Conservation (phyloP, 768 basidiomycete species). For the Mycena polygramma region DNA sequence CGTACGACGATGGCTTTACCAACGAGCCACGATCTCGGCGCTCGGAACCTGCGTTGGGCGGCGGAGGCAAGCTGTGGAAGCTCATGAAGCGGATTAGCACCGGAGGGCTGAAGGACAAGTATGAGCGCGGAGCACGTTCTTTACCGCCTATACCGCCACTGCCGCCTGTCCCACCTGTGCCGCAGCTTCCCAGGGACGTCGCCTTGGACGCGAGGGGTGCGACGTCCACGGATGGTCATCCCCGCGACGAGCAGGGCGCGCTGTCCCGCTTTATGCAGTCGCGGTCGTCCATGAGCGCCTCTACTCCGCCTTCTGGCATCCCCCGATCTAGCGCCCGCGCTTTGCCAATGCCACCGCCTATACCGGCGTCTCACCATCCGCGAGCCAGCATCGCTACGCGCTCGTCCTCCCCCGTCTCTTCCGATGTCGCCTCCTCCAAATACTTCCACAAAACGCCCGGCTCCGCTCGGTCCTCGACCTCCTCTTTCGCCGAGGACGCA, state of each 20-base stretch:
- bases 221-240: conserved; percentile 37
- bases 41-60: conserved; percentile 40
- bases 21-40: conserved; percentile 38
- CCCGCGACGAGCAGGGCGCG: conserved; percentile 31
- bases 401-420: conserved; percentile 73
- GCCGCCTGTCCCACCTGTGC: conserved; percentile 33
- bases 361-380: conserved; percentile 34
- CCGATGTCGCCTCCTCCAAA: conserved; percentile 66
- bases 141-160: conserved; percentile 35
- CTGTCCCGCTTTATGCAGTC: conserved; percentile 42
- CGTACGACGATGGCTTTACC: conserved; percentile 6
- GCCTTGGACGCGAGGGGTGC: conserved; percentile 25
- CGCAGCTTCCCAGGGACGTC: conserved; percentile 59
- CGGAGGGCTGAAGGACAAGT: conserved; percentile 72
- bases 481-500: conserved; percentile 63
- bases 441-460: conserved; percentile 63
- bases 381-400: conserved; percentile 65
- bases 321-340: conserved; percentile 28
- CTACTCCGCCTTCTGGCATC: conserved; percentile 27
- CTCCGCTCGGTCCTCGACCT: conserved; percentile 66
- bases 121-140: conserved; percentile 37
- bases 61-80: conserved; percentile 70
- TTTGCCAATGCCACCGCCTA: conserved; percentile 35
- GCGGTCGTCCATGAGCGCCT: conserved; percentile 40
- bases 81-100: conserved; percentile 79